Conservation (phyloP, 495 filamentous ascomycete species). For the Cercophora samala region DNA sequence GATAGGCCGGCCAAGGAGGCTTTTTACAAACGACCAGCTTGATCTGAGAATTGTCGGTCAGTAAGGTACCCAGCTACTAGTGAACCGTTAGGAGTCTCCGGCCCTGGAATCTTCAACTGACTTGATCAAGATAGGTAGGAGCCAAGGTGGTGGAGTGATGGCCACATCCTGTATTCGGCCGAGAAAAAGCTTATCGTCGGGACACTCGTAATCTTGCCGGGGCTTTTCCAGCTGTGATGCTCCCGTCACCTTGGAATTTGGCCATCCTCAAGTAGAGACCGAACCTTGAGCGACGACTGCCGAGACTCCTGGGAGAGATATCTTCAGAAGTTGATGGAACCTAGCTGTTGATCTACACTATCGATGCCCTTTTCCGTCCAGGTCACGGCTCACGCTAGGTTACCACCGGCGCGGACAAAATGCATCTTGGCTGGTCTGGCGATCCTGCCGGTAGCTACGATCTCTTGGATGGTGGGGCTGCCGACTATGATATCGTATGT, state of each 20-base stretch:
- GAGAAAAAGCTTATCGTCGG: neutral
- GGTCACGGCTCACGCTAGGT: neutral
- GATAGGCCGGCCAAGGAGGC: neutral
- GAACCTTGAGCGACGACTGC: neutral
- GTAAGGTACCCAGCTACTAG: neutral
- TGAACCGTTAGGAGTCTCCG: too few species aligned
- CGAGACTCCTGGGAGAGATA: neutral
- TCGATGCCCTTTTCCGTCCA: neutral
- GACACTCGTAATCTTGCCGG: neutral
- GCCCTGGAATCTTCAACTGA: neutral
- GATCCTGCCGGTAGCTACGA: neutral
- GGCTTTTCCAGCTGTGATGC: neutral
- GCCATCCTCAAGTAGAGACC: neutral
- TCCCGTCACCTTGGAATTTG: neutral
- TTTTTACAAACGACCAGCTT: neutral
- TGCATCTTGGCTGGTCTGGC: neutral
- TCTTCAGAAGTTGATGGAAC: neutral
- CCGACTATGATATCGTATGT: neutral
- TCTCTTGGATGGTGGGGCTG: neutral
- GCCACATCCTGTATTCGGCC: neutral
- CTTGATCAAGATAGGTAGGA: neutral
- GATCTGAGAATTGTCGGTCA: neutral
- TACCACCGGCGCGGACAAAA: neutral
- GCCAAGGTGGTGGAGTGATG: neutral
- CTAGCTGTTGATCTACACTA: neutral